These are phyloP conservation scores for Blastobotrys niveus DNA, from an alignment of 1,139 yeast species.

Conservation along the genomic window DNA sequence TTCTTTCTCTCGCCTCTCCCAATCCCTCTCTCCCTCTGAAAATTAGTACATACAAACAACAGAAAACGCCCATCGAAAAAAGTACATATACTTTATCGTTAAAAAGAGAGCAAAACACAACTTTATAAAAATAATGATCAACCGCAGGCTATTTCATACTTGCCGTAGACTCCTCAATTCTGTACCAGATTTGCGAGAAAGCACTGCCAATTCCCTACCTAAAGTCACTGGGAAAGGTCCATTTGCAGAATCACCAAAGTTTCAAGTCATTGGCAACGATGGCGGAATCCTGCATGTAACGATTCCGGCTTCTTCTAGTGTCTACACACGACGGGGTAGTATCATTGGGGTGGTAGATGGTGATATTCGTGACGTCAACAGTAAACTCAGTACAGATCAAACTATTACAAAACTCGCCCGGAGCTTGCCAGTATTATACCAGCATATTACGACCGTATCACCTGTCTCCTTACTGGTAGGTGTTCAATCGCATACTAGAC, in stretches of 20 bases:
- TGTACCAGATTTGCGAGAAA: background rate
- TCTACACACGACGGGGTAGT: slow-evolving; percentile 42
- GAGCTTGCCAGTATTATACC: slow-evolving; percentile 25
- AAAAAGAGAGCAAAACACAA: too few species aligned
- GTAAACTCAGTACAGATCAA: slow-evolving; percentile 21
- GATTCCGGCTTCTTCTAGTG: slow-evolving; percentile 45
- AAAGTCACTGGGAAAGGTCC: slow-evolving; percentile 11
- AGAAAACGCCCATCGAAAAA: too few species aligned
- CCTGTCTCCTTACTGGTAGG: slow-evolving; percentile 26
- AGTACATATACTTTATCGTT: too few species aligned
- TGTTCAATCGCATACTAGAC: slow-evolving; percentile 2
- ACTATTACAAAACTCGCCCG: slow-evolving; percentile 20
- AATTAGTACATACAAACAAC: too few species aligned
- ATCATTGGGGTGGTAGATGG: slow-evolving; percentile 46
- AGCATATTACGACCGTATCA: slow-evolving; percentile 24
- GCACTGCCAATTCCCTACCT: slow-evolving; percentile 1
- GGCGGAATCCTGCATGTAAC: slow-evolving; percentile 42
- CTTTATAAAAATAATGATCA: too few species aligned
- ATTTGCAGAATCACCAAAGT: slow-evolving; percentile 28
- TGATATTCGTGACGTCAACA: slow-evolving; percentile 20
- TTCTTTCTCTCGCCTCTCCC: too few species aligned
- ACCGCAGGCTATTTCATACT: too few species aligned
- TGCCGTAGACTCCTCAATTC: too few species aligned
- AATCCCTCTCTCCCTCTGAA: too few species aligned
- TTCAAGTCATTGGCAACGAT: slow-evolving; percentile 43